Evolutionary conservation across 768 basidiomycete genomes (phyloP).

Genomic region (Crassisporium funariophilum): DNA sequence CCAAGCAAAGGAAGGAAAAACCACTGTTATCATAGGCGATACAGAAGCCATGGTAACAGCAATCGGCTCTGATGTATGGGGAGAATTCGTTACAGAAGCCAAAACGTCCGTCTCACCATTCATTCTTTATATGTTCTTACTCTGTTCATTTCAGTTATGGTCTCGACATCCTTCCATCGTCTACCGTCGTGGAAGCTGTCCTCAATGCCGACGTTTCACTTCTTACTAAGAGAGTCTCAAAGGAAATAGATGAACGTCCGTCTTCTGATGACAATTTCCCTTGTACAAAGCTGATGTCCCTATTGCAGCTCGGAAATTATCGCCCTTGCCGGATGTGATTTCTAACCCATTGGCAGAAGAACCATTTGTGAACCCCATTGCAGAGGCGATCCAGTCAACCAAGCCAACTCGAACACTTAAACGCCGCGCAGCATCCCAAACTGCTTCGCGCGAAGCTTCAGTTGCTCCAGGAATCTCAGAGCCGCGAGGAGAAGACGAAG

Average conservation of each 20-base stretch:
- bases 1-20: slow-evolving; percentile 50
- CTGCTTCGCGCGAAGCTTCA: slow-evolving; percentile 25
- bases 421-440: slow-evolving; percentile 42
- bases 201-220: slow-evolving; percentile 35
- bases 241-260: slow-evolving; percentile 14
- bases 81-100: slow-evolving; percentile 51
- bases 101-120: slow-evolving; percentile 39
- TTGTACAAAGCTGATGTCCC: not conserved
- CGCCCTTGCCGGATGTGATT: slow-evolving; percentile 49
- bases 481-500: slow-evolving; percentile 15
- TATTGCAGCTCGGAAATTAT: slow-evolving; percentile 22
- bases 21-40: slow-evolving; percentile 56
- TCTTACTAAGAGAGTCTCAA: slow-evolving; percentile 23
- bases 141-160: slow-evolving; percentile 33
- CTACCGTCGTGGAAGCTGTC: slow-evolving; percentile 56
- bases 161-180: slow-evolving; percentile 45
- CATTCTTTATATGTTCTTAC: not conserved
- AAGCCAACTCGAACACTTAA: slow-evolving; percentile 28
- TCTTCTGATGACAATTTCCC: not conserved
- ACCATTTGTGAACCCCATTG: slow-evolving; percentile 39
- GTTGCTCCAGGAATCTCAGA: slow-evolving; percentile 13
- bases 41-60: slow-evolving; percentile 46
- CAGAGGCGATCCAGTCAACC: slow-evolving; percentile 8
- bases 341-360: slow-evolving; percentile 58
- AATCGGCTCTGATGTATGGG: slow-evolving; percentile 59